Base-by-base conservation (phyloP, 1,284 basidiomycete species). In the Cryptococcus sp. region DNA sequence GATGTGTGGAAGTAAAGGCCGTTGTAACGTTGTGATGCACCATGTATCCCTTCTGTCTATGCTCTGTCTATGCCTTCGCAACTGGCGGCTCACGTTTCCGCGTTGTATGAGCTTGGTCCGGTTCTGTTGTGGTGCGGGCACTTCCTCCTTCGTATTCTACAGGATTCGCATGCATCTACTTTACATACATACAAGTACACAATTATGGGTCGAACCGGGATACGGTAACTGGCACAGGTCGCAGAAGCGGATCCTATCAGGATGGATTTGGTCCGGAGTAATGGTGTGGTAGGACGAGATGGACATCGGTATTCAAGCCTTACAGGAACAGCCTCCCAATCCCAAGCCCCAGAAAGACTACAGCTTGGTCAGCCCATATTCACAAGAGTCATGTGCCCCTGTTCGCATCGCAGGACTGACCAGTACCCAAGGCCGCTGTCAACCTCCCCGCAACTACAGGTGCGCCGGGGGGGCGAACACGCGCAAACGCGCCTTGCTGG, bases 401-500 rank as follows among this genome's bases (percentile, higher is more conserved):
- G 28, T 20, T 50, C n/a, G 33, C 21, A 40, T 16, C 2, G 6
- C 21, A 44, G 16, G 16, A 69, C 74, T 60, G 40, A 76, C 74
- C 71, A 13, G 73, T 55, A 11, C 74, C 74, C 6, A 76, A 15
- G 2, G 65, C 67, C 4, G 71, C 71, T 2, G 64, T 65, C 12
- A 72, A 47, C 39, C 68, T 60, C 0, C 65, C 68, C 0, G 62
- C 67, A 11, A 71, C 55, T 18, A 72, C 48, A 1, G 70, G 68
- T 18, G 59, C 46, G 0, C 73, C 73, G 20, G 47, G 45, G 2
- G 73, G 73, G 47, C 71, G 59, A 16, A 69, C 59, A 3, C 52
- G 52, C 5, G 56, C 56, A 44, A 76, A 75, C 7, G 74, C 69
- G 35, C 74, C 74, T 52, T 73, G 71, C 33, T 59, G 46, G 2